Base-by-base conservation (phyloP, 1,284 basidiomycete species). In the Tilletia walkeri region DNA sequence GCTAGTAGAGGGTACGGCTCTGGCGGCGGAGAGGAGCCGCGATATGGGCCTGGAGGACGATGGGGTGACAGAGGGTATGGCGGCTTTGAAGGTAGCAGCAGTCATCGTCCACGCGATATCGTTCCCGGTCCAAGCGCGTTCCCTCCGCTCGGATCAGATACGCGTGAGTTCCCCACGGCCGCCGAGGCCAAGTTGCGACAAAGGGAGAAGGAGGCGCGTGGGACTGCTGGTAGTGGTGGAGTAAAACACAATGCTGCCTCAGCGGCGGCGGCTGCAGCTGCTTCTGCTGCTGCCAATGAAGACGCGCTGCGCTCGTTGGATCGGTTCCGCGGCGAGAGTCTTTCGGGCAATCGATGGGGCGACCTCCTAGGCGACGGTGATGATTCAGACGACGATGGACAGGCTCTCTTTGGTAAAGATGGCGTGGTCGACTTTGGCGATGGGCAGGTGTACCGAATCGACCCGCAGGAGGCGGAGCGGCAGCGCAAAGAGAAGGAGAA, bases 391-490 rank as follows among this genome's bases (percentile, higher is more conserved):
- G 71, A 67, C 30, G 77, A 75, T 14, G 77, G 76, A n/a, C 53
- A 10, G 16, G 65, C 14, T 16, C 76, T 77, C 63, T 72, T 81
- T 5, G 63, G 63, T 14, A 61, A 61, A 18, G 80, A 79, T 63
- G 82, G 80, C 24, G 82, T 82, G 6, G 78, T 83, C 63, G 80
- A 83, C 39, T 83, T 83, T 66, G 82, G 78, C 39, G 82, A 83
- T 50, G 82, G 82, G 56, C 76, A 75, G 4, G 78, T 81, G 70
- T 83, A 83, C 76, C 80, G 81, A 66, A 77, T 83, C 18, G 73
- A 79, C 0, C 34, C 70, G 48, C 67, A 39, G 18, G 41, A 61
- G 47, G 67, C 54, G 10, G 67, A 69, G 49, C 16, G 53, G 30
- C 39, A 49, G 4, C 48, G 54, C 24, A 63, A 65, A 45, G 68